Base-by-base conservation (phyloP, 202 grass and related monocot genomes). In the Schoenoplectus triqueter region DNA sequence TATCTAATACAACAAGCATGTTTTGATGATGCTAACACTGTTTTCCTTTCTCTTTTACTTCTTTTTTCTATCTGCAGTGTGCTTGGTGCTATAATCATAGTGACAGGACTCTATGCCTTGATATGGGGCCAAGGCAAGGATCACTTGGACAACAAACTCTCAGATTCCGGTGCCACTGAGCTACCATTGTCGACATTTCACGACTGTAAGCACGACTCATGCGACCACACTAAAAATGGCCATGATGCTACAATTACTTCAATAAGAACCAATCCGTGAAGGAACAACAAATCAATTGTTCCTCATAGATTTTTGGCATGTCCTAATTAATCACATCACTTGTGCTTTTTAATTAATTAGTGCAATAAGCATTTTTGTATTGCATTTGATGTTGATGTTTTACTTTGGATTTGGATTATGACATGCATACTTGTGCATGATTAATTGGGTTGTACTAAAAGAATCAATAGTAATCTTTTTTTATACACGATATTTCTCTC, bases 91-190 rank as follows among this genome's bases (percentile, higher is more conserved):
- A 81, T 86, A 68, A 97, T 97, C 86, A 90, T 97, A 64, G 94
- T 97, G 13, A 31, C 90, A 42, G 94, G 94, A 48, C 91, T 97
- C 41, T 97, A 97, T 86, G 73, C 69, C 13, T 87, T 97, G 73
- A 94, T 97, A 83, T 97, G 94, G 94, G 94, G 94, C 86, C 92
- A 89, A 85, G 88, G 88, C 91, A 89, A 85, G 69, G 94, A 94
- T 88, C 45, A 91, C 4, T 13, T 87, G 45, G 64, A 62, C 81
- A 86, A 92, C 81, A 86, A 94, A 82, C 42, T 48, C 3, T 89
- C 64, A 1, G 47, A 89, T 13, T 67, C 67, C 11, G 65, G 72
- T 10, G 77, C 13, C 45, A 40, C 46, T n/a, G 88, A 97, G 88
- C 85, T 97, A 64, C 94, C 91, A 14, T 41, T 92, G 51, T 86